Evolutionary conservation across 768 basidiomycete genomes (phyloP), one percentile per base, ranked within the genome.

Genomic region (Trametes cingulata): DNA sequence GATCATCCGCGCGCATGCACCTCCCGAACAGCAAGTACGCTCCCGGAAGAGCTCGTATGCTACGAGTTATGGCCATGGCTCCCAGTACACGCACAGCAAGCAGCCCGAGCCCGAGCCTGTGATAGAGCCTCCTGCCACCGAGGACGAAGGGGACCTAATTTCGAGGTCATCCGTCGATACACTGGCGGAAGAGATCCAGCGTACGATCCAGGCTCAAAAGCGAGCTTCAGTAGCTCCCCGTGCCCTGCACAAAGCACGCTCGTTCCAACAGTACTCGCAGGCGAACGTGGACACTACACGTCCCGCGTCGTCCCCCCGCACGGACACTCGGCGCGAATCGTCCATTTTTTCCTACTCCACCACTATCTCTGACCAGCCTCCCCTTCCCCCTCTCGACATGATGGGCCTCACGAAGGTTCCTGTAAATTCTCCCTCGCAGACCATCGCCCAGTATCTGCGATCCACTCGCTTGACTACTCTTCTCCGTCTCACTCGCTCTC

Each of bases 91-190:
- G 12, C 70, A 80, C 20, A 85, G 85, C 71, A 82, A 83, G 65
- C 62, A 66, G 24, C 74, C 76, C 2, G 85, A 85, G 69, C 72
- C 74, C 7, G 85, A 85, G 69, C 72, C 74, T 8, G 75, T 74
- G 42, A 79, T 81, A 33, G 85, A 84, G 56, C 76, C 79, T 8
- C 66, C 80, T 45, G 71, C 78, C 40, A 74, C 76, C 39, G 80
- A 82, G 53, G 86, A 87, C 60, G 88, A 88, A 61, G 76, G 77
- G 2, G 88, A 90, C 45, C 68, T 87, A 47, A 64, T 90, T 50
- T 86, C 88, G 40, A 84, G 89, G n/a, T 93, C 93, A 20, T 93
- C 91, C 17, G 83, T 93, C 63, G 93, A 95, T 72, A 93, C 91
- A 60, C 86, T 95, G 25, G 90, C 91, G 20, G 86, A 91, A 66